These are phyloP conservation scores for Bipolaris victoriae DNA, from an alignment of 2,329 filamentous ascomycete species.

Conservation along the genomic window DNA sequence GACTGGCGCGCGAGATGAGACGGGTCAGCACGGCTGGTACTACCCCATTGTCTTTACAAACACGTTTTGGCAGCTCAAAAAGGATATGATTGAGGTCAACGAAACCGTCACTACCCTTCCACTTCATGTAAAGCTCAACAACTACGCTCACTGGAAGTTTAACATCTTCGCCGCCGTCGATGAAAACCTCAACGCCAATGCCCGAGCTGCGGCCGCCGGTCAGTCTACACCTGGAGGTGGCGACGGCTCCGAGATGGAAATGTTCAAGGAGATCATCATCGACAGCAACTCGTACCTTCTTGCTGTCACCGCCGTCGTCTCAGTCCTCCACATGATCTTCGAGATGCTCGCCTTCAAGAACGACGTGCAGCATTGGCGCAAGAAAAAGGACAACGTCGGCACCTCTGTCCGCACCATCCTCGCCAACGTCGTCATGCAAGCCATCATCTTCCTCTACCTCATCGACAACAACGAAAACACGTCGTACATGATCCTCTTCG, in stretches of 20 bases:
- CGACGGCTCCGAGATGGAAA: slow-evolving; percentile 92
- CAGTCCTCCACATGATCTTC: slow-evolving; percentile 89
- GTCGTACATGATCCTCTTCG: slow-evolving; percentile 97
- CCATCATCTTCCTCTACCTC: slow-evolving; percentile 93
- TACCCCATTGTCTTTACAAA: slow-evolving; percentile 90
- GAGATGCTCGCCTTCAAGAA: slow-evolving; percentile 97
- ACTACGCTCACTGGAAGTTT: slow-evolving; percentile 88
- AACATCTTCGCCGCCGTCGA: slow-evolving; percentile 83
- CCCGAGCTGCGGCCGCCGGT: slow-evolving; percentile 76
- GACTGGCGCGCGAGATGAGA: slow-evolving; percentile 79
- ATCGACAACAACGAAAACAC: slow-evolving; percentile 98
- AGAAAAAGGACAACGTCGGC: slow-evolving; percentile 99
- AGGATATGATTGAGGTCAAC: slow-evolving; percentile 90
- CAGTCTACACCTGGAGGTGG: slow-evolving; percentile 74
- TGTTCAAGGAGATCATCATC: slow-evolving; percentile 93
- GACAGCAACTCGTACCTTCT: slow-evolving; percentile 94
- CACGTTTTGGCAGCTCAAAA: slow-evolving; percentile 94
- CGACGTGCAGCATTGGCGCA: slow-evolving; percentile 96
- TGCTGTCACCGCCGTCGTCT: slow-evolving; percentile 81
- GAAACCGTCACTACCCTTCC: slow-evolving; percentile 83
- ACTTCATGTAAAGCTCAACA: slow-evolving; percentile 81
- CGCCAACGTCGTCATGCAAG: slow-evolving; percentile 97
- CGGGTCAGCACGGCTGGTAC: slow-evolving; percentile 92
- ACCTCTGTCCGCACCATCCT: slow-evolving; percentile 96
- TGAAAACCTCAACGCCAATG: slow-evolving; percentile 82